A percentile compares a stretch with the other conserved stretches of the same genome.
These are phyloP conservation scores for Periconia macrospinosa DNA, from an alignment of 2,329 filamentous ascomycete genomes.

Conservation along the genomic window DNA sequence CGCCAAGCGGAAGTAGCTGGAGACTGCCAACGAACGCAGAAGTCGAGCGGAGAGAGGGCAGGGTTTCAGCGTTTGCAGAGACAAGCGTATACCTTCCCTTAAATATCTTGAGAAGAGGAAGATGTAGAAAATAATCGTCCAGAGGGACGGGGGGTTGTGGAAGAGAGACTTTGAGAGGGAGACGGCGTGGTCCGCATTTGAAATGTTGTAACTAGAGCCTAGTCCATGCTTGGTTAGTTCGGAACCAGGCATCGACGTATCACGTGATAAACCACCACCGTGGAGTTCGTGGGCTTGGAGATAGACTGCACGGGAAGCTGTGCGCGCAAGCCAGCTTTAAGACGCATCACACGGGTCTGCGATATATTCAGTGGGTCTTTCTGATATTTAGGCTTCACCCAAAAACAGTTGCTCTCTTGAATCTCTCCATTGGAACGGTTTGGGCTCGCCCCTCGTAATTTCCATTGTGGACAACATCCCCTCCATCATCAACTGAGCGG, in stretches of 20 bases:
- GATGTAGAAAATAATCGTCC: background rate
- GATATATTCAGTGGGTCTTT: background rate
- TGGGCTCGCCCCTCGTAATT: conserved; percentile 3
- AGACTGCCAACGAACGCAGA: conserved; percentile 5
- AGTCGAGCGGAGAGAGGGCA: background rate
- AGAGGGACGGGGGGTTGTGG: background rate
- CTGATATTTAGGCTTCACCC: background rate
- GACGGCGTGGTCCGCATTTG: background rate
- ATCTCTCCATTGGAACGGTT: background rate
- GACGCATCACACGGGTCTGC: background rate
- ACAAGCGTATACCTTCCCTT: background rate
- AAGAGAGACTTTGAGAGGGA: background rate
- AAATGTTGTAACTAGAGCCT: background rate
- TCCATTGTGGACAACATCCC: conserved; percentile 13
- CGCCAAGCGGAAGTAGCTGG: conserved; percentile 6
- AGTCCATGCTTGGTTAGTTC: background rate
- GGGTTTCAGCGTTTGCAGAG: background rate
- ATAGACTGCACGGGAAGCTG: background rate
- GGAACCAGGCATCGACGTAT: background rate
- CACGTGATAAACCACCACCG: conserved; percentile 2
- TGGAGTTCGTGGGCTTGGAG: background rate
- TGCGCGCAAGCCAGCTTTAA: background rate
- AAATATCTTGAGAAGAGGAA: background rate
- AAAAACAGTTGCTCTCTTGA: background rate
- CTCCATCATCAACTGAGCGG: conserved; percentile 3